Evolutionary conservation across 768 basidiomycete species (phyloP), one percentile per base, ranked within the genome.

Genomic region (Cystoderma amianthinum): DNA sequence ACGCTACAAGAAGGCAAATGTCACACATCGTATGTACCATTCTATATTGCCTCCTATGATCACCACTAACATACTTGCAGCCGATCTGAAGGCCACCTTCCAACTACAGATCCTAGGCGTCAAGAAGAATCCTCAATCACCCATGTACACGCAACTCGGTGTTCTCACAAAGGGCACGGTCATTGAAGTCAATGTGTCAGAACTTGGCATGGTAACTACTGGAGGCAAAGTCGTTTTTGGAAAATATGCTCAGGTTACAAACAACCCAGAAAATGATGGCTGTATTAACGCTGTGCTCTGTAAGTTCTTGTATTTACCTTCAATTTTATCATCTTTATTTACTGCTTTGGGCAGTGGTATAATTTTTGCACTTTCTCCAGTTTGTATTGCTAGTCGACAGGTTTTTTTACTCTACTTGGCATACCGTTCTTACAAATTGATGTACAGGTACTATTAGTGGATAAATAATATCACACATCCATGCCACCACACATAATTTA

Each of bases 71-170:
- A n/a, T 17, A 6, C 18, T 16, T 43, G 18, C 56, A 96, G 93
- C 95, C 43, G 95, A 97, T 58, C 68, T 98, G 36, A 97, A 95
- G 64, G 96, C 95, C 5, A 99, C 96, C 3, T 99, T 99, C 78
- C 96, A 99, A 61, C 73, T 99, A 3, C 93, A 95, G 50, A 98
- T 99, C 49, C 69, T 99, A 33, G 90, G 90, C 34, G 96, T 99
- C 43, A 99, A 99, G 75, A 98, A 98, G 72, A 99, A 99, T 56
- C 96, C 96, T 18, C 96, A 98, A 59, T 96, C 93, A 15, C 95
- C 96, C 0, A 94, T 94, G 87, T 94, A 93, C 57, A 93, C 92
- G 0, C 89, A 92, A 55, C 78, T 94, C 30, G 95, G 95, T 38
- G 96, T 99, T 25, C 76, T 99, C 67, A 98, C 96, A 3, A 98